These are phyloP conservation scores for Melampsora occidentalis DNA, from an alignment of 1,284 basidiomycete genomes.

Conservation along the genomic window DNA sequence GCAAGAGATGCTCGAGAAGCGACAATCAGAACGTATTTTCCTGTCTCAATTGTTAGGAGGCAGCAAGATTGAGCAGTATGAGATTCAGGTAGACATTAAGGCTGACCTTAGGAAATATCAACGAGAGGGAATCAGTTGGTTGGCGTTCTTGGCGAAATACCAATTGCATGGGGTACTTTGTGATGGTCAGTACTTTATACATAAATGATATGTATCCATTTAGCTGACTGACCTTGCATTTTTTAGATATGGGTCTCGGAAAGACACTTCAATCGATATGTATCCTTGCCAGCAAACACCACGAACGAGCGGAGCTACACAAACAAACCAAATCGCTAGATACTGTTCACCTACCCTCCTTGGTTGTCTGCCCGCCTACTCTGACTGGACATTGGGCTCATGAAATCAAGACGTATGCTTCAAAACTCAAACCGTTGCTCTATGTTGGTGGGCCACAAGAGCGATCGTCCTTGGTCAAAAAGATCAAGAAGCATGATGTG, in stretches of 20 bases:
- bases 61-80: conserved; percentile 87
- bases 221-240: conserved; percentile 20
- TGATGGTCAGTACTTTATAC: conserved; percentile 67
- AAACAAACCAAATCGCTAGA: conserved; percentile 71
- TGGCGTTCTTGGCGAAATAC: conserved; percentile 93
- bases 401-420: conserved; percentile 89
- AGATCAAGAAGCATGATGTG: conserved; percentile 71
- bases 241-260: conserved; percentile 91
- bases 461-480: conserved; percentile 68
- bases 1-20: conserved; percentile 77
- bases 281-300: conserved; percentile 89
- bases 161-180: conserved; percentile 97
- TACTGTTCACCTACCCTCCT: conserved; percentile 79
- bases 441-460: conserved; percentile 89
- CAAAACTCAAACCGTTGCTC: conserved; percentile 77
- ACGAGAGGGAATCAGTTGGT: conserved; percentile 97
- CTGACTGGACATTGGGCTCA: conserved; percentile 98
- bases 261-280: conserved; percentile 98
- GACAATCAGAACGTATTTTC: conserved; percentile 86
- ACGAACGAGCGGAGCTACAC: conserved; percentile 73
- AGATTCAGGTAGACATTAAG: conserved; percentile 81
- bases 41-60: conserved; percentile 90
- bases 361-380: conserved; percentile 95
- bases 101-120: conserved; percentile 96
- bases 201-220: conserved; percentile 1